phyloP scores from a whole-genome alignment of 1,284 basidiomycete genomes.

The Ganoderma multipileum region DNA sequence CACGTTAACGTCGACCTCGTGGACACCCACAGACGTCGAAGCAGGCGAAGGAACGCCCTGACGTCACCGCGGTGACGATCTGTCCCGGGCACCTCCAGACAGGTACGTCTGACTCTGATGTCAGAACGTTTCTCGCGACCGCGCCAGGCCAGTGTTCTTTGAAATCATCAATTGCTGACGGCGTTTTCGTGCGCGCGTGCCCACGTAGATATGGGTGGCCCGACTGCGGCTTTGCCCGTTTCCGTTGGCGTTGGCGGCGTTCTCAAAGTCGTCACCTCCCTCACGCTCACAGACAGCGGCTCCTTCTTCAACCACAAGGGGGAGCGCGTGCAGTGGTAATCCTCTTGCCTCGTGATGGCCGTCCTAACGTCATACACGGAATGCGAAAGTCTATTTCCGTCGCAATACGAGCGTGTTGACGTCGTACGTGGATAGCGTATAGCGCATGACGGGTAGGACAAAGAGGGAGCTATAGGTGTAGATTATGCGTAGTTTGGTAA shows the following conservation, averaged over 20 bases:
- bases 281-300: constrained; percentile 7
- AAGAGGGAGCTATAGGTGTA: no score
- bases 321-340: constrained; percentile 9
- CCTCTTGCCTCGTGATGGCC: neutral
- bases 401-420: no score
- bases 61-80: constrained; percentile 3
- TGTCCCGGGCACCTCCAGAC: constrained; percentile 10
- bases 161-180: no score
- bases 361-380: no score
- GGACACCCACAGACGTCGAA: constrained; percentile 38
- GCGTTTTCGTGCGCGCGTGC: neutral
- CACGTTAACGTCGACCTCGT: neutral
- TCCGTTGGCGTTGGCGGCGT: constrained; percentile 11
- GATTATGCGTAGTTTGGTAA: no score
- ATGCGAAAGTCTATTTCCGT: no score
- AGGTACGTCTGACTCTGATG: neutral
- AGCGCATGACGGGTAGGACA: no score
- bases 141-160: no score
- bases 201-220: constrained; percentile 7
- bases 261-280: constrained; percentile 7
- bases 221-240: neutral
- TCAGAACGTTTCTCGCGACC: neutral
- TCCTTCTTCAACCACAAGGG: constrained; percentile 13
- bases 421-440: no score
- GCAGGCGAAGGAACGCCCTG: constrained; percentile 11